A percentile compares a stretch with the other conserved stretches of the same genome.
Evolutionary conservation across 495 filamentous ascomycete genomes (phyloP).

Genomic region (Talaromyces wortmannii): DNA sequence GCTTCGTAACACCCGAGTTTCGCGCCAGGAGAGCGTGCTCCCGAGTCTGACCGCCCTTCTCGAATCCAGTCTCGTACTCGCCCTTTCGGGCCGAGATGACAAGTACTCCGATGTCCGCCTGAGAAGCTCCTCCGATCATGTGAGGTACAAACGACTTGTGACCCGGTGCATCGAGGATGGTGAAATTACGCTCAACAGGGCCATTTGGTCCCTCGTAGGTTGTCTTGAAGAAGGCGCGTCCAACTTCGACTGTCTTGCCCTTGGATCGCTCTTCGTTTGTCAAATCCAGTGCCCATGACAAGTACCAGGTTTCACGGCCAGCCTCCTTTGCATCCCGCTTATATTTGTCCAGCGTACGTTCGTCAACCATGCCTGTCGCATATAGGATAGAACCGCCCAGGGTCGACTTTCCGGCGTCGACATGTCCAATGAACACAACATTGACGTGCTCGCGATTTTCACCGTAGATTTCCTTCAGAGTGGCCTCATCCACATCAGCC

Average conservation of each 20-base stretch:
- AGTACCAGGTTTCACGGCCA: slow-evolving; percentile 96
- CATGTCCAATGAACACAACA: slow-evolving; percentile 96
- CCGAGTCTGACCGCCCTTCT: slow-evolving; percentile 94
- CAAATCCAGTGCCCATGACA: slow-evolving; percentile 95
- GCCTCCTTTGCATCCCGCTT: slow-evolving; percentile 93
- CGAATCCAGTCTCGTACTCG: slow-evolving; percentile 99
- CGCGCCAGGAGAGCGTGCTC: slow-evolving; percentile 96
- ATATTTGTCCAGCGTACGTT: slow-evolving; percentile 96
- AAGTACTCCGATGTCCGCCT: slow-evolving; percentile 91
- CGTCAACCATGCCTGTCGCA: slow-evolving; percentile 96
- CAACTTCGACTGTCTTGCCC: slow-evolving; percentile 98
- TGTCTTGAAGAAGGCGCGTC: slow-evolving; percentile 92
- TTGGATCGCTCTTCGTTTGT: slow-evolving; percentile 94
- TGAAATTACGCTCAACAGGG: slow-evolving; percentile 52
- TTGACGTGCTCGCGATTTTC: slow-evolving; percentile 89
- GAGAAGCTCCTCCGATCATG: slow-evolving; percentile 95
- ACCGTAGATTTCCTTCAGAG: slow-evolving; percentile 91
- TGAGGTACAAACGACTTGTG: slow-evolving; percentile 95
- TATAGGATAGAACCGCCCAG: slow-evolving; percentile 89
- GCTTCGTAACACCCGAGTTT: slow-evolving; percentile 95
- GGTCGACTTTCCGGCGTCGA: slow-evolving; percentile 95
- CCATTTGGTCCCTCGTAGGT: slow-evolving; percentile 53
- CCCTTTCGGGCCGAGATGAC: slow-evolving; percentile 97
- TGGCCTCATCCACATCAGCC: slow-evolving; percentile 85
- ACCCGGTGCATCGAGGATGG: slow-evolving; percentile 91